A percentile compares a stretch with the other conserved stretches of the same genome.
Conservation (phyloP, 2,329 filamentous ascomycete species). For the Hymenoscyphus repandus region DNA sequence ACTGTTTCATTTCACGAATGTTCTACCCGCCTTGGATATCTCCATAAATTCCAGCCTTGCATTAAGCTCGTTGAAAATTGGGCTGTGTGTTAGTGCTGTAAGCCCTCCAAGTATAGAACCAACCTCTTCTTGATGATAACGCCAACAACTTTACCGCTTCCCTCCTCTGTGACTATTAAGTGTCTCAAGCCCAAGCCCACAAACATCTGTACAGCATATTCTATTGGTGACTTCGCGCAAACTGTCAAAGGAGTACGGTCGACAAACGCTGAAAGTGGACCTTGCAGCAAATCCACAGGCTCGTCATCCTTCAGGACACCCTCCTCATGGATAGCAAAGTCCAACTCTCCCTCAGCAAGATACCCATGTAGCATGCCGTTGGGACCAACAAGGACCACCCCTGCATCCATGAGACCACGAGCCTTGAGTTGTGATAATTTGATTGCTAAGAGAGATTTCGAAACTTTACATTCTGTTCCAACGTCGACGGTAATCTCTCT, state of each 20-base stretch:
- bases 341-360: conserved; percentile 47
- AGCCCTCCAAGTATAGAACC: conserved; percentile 44
- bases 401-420: conserved; percentile 51
- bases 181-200: conserved; percentile 50
- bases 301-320: conserved; percentile 21
- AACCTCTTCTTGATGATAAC: conserved; percentile 55
- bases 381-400: conserved; percentile 48
- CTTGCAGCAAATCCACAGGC: conserved; percentile 31
- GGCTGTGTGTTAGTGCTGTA: conserved; percentile 25
- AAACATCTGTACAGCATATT: conserved; percentile 57
- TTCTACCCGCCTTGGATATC: too few relatives aligned
- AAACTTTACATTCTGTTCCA: conserved; percentile 38
- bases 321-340: conserved; percentile 38
- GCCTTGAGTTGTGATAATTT: conserved; percentile 43
- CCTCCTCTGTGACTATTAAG: conserved; percentile 48
- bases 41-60: too few relatives aligned
- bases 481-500: conserved; percentile 48
- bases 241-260: conserved; percentile 49
- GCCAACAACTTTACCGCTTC: conserved; percentile 44
- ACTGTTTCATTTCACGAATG: too few relatives aligned
- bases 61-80: too few relatives aligned
- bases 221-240: conserved; percentile 47
- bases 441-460: conserved; percentile 34
- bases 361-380: conserved; percentile 48
- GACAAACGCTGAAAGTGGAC: conserved; percentile 41